Conservation (phyloP, 163 green algal genomes). For the Coccomyxa subellipsoidea region DNA sequence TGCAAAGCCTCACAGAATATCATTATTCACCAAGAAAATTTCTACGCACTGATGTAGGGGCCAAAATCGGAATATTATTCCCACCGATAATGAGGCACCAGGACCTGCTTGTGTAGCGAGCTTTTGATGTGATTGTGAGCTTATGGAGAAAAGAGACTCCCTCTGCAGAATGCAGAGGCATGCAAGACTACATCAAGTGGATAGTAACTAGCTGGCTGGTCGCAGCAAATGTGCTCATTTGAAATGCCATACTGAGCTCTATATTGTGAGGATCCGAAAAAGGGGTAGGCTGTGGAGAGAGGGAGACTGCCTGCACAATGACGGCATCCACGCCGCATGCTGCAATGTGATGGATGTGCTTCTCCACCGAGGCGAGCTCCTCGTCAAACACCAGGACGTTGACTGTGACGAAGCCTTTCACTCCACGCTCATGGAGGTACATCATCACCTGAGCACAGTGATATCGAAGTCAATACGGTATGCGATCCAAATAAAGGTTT, state of each 20-base stretch:
- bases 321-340: conserved; percentile 70
- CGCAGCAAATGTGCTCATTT: too few species aligned
- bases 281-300: too few species aligned
- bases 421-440: conserved; percentile 62
- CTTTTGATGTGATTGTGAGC: not conserved
- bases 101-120: not conserved
- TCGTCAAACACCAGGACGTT: conserved; percentile 80
- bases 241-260: too few species aligned
- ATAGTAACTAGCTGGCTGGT: too few species aligned
- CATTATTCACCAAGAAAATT: not conserved
- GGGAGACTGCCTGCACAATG: conserved; percentile 67
- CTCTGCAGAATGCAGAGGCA: too few species aligned
- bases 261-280: too few species aligned
- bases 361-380: conserved; percentile 64
- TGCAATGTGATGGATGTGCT: conserved; percentile 44
- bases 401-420: conserved; percentile 61
- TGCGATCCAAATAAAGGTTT: not conserved
- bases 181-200: too few species aligned
- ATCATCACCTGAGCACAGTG: conserved; percentile 48
- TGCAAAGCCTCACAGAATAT: too few species aligned
- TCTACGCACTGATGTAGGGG: not conserved
- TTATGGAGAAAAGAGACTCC: too few species aligned
- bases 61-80: not conserved
- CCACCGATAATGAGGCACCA: not conserved
- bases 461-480: not conserved